Evolutionary conservation across 1,139 yeast genomes (phyloP).

Genomic region (Yamadazyma buinensis): DNA sequence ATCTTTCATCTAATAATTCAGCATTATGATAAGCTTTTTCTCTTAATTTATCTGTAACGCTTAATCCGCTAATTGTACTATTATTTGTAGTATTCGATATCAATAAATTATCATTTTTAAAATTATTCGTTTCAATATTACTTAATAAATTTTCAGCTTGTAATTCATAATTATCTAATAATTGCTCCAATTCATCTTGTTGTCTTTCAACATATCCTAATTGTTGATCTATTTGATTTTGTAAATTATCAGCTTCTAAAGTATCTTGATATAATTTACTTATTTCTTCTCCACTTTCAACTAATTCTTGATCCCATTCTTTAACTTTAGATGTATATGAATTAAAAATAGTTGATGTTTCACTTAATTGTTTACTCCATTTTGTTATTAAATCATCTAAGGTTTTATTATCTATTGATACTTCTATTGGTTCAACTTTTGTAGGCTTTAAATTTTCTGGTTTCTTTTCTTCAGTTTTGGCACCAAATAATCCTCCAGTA

Average conservation of each 20-base stretch:
- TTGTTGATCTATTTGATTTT: conserved; percentile 82
- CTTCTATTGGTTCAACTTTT: conserved; percentile 60
- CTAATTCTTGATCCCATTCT: conserved; percentile 81
- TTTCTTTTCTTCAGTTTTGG: conserved; percentile 14
- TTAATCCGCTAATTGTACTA: conserved; percentile 19
- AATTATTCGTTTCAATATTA: conserved; percentile 30
- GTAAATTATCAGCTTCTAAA: conserved; percentile 79
- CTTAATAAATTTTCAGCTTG: conserved; percentile 66
- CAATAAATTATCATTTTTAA: conserved; percentile 12
- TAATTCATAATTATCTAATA: conserved; percentile 79
- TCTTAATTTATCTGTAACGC: conserved; percentile 76
- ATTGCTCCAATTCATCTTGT: conserved; percentile 82
- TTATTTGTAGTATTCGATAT: conserved; percentile 7
- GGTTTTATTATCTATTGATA: conserved; percentile 84
- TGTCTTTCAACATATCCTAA: conserved; percentile 83
- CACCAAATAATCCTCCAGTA: conserved; percentile 17
- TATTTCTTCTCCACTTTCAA: conserved; percentile 82
- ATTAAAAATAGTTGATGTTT: conserved; percentile 70
- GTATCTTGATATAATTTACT: conserved; percentile 76
- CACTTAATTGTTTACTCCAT: conserved; percentile 86
- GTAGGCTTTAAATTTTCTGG: conserved; percentile 33
- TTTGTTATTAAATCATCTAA: conserved; percentile 87
- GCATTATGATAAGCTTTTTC: conserved; percentile 89
- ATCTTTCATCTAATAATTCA: conserved; percentile 75
- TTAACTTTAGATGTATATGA: conserved; percentile 73